Percentiles rank a stretch among this genome's conserved stretches.
phyloP scores from a whole-genome alignment of 2,329 filamentous ascomycete species.

The Emericellopsis atlantica region DNA sequence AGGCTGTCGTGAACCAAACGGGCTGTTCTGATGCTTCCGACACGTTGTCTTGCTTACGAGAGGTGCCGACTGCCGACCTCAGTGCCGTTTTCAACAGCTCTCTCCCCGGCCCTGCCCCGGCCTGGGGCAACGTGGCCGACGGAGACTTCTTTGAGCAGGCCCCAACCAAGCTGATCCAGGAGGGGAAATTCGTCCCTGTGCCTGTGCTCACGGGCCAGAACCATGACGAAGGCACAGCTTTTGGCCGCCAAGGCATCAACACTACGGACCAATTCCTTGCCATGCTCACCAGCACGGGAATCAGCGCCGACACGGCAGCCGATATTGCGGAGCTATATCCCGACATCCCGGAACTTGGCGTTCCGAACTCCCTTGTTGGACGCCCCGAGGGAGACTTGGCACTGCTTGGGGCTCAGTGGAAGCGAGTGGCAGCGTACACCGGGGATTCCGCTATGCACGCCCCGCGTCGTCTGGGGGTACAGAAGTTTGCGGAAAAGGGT shows the following conservation, averaged over 20 bases:
- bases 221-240: slow-evolving; percentile 46
- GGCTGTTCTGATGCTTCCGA: slow-evolving; percentile 7
- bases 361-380: background rate
- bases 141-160: slow-evolving; percentile 20
- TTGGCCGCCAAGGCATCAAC: slow-evolving; percentile 37
- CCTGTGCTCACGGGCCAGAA: slow-evolving; percentile 50
- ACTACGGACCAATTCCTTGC: slow-evolving; percentile 32
- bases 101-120: slow-evolving; percentile 6
- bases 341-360: background rate
- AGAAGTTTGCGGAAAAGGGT: slow-evolving; percentile 32
- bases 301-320: slow-evolving; percentile 3
- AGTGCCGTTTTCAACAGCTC: slow-evolving; percentile 10
- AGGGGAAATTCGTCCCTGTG: slow-evolving; percentile 47
- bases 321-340: background rate
- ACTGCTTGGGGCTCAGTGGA: slow-evolving; percentile 32
- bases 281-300: background rate
- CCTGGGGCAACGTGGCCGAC: slow-evolving; percentile 13
- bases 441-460: background rate
- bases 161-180: slow-evolving; percentile 34
- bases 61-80: slow-evolving; percentile 11
- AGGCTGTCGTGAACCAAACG: slow-evolving; percentile 4
- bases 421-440: slow-evolving; percentile 36
- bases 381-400: background rate
- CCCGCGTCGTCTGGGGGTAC: slow-evolving; percentile 26
- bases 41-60: slow-evolving; percentile 12